phyloP scores from a whole-genome alignment of 2,329 filamentous ascomycete genomes.

The Emergomyces africanus region DNA sequence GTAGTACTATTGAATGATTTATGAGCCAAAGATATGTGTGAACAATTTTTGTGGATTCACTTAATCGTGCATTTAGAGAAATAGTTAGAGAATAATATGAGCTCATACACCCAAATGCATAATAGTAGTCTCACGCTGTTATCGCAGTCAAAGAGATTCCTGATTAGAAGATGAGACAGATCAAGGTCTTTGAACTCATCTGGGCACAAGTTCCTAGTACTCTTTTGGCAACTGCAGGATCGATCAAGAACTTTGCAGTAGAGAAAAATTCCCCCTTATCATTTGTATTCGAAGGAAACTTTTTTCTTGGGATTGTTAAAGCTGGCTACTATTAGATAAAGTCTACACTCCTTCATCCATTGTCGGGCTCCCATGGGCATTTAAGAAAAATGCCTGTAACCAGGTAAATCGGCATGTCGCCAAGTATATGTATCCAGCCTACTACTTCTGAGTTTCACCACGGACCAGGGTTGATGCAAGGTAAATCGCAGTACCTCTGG shows the following conservation, averaged over 20 bases:
- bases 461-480: neutral
- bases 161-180: neutral
- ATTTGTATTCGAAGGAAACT: neutral
- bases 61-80: too few relatives aligned
- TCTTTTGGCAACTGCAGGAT: neutral
- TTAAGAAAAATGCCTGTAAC: neutral
- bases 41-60: too few relatives aligned
- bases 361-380: neutral
- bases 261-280: too few relatives aligned
- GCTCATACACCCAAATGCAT: neutral
- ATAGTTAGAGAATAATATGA: neutral
- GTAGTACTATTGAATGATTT: too few relatives aligned
- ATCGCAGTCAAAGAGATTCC: neutral
- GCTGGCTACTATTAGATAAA: neutral
- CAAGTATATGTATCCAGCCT: neutral
- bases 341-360: neutral
- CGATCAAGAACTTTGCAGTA: too few relatives aligned
- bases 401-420: neutral
- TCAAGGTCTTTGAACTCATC: neutral
- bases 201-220: too few relatives aligned
- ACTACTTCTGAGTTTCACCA: neutral
- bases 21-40: neutral
- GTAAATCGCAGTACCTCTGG: neutral
- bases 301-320: neutral
- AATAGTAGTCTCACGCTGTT: fast-evolving